Percentiles rank a stretch among this genome's conserved stretches.
Evolutionary conservation across 768 basidiomycete species (phyloP).

Genomic region (Tylopilus vinaceipallidus): DNA sequence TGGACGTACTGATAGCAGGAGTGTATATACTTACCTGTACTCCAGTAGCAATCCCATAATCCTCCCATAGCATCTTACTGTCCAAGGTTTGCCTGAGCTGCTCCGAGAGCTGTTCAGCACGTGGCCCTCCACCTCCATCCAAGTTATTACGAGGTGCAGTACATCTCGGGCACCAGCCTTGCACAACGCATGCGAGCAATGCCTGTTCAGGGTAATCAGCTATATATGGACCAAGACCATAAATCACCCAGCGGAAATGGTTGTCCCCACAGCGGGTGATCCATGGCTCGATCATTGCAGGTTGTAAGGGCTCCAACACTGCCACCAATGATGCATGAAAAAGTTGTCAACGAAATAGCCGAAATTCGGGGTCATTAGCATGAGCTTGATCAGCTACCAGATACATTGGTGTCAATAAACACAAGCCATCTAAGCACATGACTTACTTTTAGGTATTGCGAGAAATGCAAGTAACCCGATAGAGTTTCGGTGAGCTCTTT

Average conservation of each 20-base stretch:
- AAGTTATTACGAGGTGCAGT: neutral
- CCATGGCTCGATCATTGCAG: neutral
- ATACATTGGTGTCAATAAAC: neutral
- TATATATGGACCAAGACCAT: neutral
- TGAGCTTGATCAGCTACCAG: neutral
- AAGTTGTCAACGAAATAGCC: neutral
- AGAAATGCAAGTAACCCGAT: constrained; percentile 21
- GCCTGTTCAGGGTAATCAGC: neutral
- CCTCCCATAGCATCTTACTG: neutral
- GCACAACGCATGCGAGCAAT: neutral
- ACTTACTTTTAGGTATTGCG: neutral
- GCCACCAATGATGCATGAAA: neutral
- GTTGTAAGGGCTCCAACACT: neutral
- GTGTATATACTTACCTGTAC: neutral
- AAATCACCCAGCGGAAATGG: neutral
- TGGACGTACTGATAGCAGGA: no score
- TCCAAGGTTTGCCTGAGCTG: no score
- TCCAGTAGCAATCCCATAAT: neutral
- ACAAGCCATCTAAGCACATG: neutral
- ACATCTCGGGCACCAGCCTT: neutral
- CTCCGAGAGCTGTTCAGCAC: no score
- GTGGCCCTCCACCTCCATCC: no score
- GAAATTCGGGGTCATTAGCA: neutral
- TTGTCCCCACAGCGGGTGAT: neutral
- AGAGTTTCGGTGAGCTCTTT: neutral